Base-by-base conservation (phyloP, 768 basidiomycete genomes). In the Boletellus emodensis region DNA sequence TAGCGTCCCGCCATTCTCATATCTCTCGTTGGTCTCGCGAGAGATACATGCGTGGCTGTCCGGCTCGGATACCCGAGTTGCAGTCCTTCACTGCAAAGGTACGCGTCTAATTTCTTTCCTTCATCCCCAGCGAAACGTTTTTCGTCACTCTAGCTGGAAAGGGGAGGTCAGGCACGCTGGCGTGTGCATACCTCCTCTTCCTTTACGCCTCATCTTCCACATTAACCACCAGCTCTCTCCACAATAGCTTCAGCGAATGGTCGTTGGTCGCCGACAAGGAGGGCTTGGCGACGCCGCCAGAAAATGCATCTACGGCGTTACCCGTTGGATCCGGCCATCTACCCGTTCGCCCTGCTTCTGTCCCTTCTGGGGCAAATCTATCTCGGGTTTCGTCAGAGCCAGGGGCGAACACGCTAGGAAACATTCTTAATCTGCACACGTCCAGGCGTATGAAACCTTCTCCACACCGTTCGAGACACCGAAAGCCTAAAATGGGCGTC, bases 81-180 rank as follows among this genome's bases (percentile, higher is more conserved):
- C 82, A 3, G 91, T 92, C 6, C 73, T 94, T 0, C 92, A 94
- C 58, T 94, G 91, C 65, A 94, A 94, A 80, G 91, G 88, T 81
- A 62, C 44, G 60, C 24, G 11, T 33, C 43, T 6, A 32, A 17
- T 24, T 34, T 47, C 42, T 42, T 36, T 17, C 17, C 22, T 33
- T 18, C 26, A 45, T 43, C 38, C 46, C 45, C 37, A n/a, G 36
- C 54, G 28, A 48, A 37, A 51, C 44, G 14, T n/a, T 37, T 18
- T 50, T 37, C 46, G 35, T 24, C 1, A 48, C 49, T 43, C 15
- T 46, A 87, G 87, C 86, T 45, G 86, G 87, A 0, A 87, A 94
- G 65, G 90, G 90, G 13, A 77, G 91, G 46, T 92, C 90, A 0
- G 92, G 92, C 9, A 92, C 87, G 0, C 78, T 94, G 55, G 87